phyloP scores from a whole-genome alignment of 163 green algal species.

The Chlamydomonas reinhardtii region DNA sequence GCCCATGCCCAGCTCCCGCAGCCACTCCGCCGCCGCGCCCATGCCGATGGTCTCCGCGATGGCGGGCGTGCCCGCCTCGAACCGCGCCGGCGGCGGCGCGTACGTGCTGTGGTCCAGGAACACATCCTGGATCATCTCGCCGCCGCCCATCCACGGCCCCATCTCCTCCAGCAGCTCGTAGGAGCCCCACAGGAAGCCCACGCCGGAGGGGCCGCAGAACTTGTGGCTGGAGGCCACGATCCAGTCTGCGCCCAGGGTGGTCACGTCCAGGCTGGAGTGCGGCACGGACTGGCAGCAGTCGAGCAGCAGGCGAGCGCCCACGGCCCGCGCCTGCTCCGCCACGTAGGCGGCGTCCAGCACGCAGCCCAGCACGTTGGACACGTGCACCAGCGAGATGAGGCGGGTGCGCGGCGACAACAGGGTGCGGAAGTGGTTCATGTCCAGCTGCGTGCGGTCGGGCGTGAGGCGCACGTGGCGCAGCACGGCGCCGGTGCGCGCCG shows the following conservation, averaged over 20 bases:
- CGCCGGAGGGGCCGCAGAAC: constrained; percentile 97
- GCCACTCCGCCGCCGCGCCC: constrained; percentile 94
- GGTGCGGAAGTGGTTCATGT: constrained; percentile 75
- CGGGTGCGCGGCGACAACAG: constrained; percentile 76
- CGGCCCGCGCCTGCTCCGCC: constrained; percentile 57
- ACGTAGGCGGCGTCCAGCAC: constrained; percentile 71
- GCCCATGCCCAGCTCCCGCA: constrained; percentile 78
- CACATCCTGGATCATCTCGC: constrained; percentile 95
- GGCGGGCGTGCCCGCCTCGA: constrained; percentile 97
- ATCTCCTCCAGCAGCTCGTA: constrained; percentile 91
- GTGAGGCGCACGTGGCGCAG: constrained; percentile 81
- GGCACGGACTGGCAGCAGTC: constrained; percentile 98
- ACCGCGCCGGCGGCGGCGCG: constrained; percentile 89
- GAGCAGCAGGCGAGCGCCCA: constrained; percentile 92
- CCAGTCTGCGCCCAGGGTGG: constrained; percentile 91
- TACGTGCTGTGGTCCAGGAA: constrained; percentile 94
- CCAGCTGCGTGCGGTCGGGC: constrained; percentile 71
- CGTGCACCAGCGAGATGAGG: constrained; percentile 84
- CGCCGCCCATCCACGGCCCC: constrained; percentile 96
- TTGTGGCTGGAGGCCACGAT: constrained; percentile 97
- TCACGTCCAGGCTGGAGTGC: constrained; percentile 95
- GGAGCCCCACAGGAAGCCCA: constrained; percentile 97
- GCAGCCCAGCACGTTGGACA: constrained; percentile 88
- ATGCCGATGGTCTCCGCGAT: constrained; percentile 98
- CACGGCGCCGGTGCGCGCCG: constrained; percentile 77